Conservation (phyloP, 2,329 filamentous ascomycete genomes). For the Colletotrichum horii region DNA sequence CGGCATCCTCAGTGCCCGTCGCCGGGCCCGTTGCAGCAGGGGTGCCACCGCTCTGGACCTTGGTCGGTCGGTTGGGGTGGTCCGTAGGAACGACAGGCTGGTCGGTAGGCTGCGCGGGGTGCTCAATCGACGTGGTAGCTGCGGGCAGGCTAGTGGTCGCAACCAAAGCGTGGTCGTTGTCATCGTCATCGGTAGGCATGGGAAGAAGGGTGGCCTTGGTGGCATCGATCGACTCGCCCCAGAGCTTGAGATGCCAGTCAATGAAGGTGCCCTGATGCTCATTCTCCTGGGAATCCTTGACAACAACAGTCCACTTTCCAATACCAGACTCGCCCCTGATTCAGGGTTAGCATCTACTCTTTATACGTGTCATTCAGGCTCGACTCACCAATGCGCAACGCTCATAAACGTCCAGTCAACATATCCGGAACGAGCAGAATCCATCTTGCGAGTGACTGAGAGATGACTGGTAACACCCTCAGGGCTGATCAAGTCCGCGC, state of each 20-base stretch:
- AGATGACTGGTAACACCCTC: conserved; percentile 83
- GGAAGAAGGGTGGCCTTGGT: conserved; percentile 76
- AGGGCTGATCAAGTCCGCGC: conserved; percentile 89
- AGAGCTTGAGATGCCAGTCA: conserved; percentile 94
- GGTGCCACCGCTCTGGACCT: conserved; percentile 40
- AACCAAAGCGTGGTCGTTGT: conserved; percentile 77
- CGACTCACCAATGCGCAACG: conserved; percentile 85
- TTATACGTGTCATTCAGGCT: neutral
- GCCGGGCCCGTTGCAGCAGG: conserved; percentile 33
- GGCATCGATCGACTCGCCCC: conserved; percentile 86
- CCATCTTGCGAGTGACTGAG: conserved; percentile 74
- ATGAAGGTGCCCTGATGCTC: conserved; percentile 77
- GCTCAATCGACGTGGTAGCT: conserved; percentile 67
- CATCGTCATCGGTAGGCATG: conserved; percentile 82
- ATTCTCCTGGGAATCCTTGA: conserved; percentile 85
- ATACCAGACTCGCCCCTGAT: conserved; percentile 83
- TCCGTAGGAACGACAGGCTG: conserved; percentile 61
- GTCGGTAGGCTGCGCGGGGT: conserved; percentile 46
- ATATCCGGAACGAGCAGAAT: conserved; percentile 74
- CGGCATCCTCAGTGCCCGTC: conserved; percentile 33
- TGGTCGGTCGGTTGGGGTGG: conserved; percentile 68
- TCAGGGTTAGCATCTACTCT: neutral
- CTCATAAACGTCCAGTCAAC: conserved; percentile 99
- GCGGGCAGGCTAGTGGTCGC: conserved; percentile 61
- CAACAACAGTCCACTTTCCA: conserved; percentile 88